Conservation (phyloP, 495 filamentous ascomycete genomes). For the Penicillium fimorum region DNA sequence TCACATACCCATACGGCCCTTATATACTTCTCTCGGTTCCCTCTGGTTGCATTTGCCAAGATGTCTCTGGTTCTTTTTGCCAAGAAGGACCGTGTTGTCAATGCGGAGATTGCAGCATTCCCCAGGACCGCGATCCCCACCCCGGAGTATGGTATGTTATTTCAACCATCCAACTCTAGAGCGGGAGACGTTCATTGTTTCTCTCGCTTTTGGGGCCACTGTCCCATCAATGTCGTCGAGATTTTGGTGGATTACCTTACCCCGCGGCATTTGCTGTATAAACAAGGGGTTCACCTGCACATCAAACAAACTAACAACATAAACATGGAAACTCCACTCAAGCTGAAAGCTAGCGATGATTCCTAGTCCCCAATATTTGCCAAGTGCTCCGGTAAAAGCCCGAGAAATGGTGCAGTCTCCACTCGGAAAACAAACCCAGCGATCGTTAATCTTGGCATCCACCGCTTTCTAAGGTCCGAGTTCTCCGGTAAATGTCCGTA, state of each 20-base stretch:
- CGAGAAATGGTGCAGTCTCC: not conserved
- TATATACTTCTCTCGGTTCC: conserved; percentile 9
- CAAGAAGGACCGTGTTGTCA: conserved; percentile 5
- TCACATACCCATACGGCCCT: not conserved
- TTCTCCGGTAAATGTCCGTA: conserved; percentile 8
- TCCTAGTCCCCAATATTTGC: not conserved
- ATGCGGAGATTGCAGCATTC: conserved; percentile 11
- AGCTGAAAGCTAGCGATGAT: not conserved
- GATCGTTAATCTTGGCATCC: too few relatives aligned
- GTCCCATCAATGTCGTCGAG: not conserved
- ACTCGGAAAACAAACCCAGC: not conserved
- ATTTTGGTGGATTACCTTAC: not conserved
- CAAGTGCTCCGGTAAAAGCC: conserved; percentile 4
- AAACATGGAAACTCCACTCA: not conserved
- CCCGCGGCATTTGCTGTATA: not conserved
- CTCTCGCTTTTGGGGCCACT: not conserved
- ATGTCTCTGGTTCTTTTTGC: not conserved
- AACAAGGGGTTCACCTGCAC: not conserved
- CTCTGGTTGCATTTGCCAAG: not conserved
- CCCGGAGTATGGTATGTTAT: not conserved
- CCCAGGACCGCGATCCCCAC: conserved; percentile 3
- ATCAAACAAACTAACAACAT: not conserved
- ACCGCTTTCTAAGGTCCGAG: not conserved
- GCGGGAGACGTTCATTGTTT: not conserved
- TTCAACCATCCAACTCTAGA: not conserved